Evolutionary conservation across 805 yeast species (phyloP).

Genomic region (Candida insectalens): DNA sequence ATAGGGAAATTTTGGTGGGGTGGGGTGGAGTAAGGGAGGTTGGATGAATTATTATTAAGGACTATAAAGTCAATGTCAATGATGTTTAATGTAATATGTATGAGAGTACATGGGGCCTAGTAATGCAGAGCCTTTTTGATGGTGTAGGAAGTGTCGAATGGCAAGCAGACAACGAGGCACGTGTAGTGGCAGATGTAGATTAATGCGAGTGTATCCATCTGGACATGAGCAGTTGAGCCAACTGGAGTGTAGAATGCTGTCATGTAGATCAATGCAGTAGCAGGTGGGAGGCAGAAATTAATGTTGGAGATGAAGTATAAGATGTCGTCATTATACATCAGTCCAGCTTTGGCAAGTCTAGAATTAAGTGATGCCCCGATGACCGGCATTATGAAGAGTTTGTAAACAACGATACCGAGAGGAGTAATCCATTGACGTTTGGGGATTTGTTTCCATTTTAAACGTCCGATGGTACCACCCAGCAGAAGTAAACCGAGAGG

Average conservation of each 20-base stretch:
- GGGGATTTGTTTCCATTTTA: slow-evolving; percentile 50
- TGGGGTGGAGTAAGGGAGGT: too few relatives aligned
- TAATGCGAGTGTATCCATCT: slow-evolving; percentile 82
- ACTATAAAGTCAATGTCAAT: not conserved
- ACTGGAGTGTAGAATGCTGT: slow-evolving; percentile 84
- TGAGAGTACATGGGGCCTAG: slow-evolving; percentile 9
- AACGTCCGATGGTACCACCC: slow-evolving; percentile 83
- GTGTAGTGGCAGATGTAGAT: slow-evolving; percentile 68
- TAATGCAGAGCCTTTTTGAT: slow-evolving; percentile 38
- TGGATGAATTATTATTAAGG: not conserved
- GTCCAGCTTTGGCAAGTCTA: slow-evolving; percentile 49
- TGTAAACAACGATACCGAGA: slow-evolving; percentile 39
- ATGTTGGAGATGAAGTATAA: slow-evolving; percentile 66
- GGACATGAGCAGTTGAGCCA: slow-evolving; percentile 36
- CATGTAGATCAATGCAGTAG: slow-evolving; percentile 79
- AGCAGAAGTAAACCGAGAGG: slow-evolving; percentile 76
- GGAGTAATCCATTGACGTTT: slow-evolving; percentile 66
- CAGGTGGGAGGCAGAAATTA: slow-evolving; percentile 75
- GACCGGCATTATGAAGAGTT: slow-evolving; percentile 68
- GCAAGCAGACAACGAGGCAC: slow-evolving; percentile 56
- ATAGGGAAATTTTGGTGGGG: not conserved
- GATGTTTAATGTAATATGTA: not conserved
- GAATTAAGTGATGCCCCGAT: slow-evolving; percentile 63
- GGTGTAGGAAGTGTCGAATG: slow-evolving; percentile 66
- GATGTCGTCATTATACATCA: slow-evolving; percentile 53